Evolutionary conservation across 805 yeast genomes (phyloP), one percentile per base, ranked within the genome.

Genomic region (Sugiyamaella marilandica): DNA sequence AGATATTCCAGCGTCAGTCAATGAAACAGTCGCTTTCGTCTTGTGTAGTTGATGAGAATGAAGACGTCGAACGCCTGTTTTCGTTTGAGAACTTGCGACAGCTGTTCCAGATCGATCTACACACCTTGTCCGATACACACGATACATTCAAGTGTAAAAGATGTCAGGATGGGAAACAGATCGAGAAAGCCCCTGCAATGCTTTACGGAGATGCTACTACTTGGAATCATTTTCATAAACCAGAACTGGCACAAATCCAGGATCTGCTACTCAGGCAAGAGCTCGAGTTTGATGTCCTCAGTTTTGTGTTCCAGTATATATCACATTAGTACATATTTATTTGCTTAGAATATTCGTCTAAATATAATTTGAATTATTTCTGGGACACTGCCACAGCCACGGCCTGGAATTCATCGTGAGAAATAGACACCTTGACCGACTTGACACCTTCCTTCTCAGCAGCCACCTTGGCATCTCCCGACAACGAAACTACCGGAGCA

Each of bases 371-470:
- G n/a, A 50, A 26, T 45, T 10, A 52, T 45, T 60, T 50, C 49
- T 55, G 63, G 55, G 71, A 69, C 51, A 92, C 81, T 34, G 99
- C 99, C 65, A 94, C 97, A 10, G 99, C 98, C 58, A 95, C 94
- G 41, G 97, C 88, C 78, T 94, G 99, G 76, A 85, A 79, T 63
- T 95, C 99, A 67, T 92, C 96, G 69, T 94, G 99, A 19, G 97
- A 87, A 62, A 94, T 94, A 41, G 96, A 87, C 54, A 94, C 95
- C 66, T 80, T 86, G 57, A 94, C 85, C 33, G 72, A 69, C 69
- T 76, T 78, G 55, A 87, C 80, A 45, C 92, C 94, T 51, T 83
- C 83, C 51, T 73, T 71, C 18, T 75, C 66, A 41, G 98, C 97
- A 59, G 89, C 87, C 32, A 70, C 66, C 63, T 80, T 74, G 45